Evolutionary conservation across 1,284 basidiomycete species (phyloP).

Genomic region (Apiotrichum porosum): DNA sequence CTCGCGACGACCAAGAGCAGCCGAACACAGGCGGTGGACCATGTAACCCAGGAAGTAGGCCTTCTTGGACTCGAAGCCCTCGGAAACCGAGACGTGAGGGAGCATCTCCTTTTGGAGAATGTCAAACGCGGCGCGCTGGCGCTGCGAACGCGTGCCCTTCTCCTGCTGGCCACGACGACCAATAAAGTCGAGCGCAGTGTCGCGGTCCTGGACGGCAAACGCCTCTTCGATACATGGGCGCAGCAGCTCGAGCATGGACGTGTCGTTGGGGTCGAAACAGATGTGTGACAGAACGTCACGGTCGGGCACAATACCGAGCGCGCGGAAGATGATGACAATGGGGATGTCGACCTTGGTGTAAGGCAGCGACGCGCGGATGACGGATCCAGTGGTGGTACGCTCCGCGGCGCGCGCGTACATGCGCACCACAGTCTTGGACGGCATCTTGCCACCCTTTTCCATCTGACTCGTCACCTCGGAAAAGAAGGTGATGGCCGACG

Average conservation of each 20-base stretch:
- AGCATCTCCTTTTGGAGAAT: conserved; percentile 99
- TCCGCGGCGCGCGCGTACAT: conserved; percentile 74
- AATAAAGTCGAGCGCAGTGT: conserved; percentile 89
- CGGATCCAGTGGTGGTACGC: conserved; percentile 61
- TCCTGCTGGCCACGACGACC: conserved; percentile 96
- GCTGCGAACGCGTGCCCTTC: conserved; percentile 82
- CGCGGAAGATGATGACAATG: conserved; percentile 98
- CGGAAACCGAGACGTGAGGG: conserved; percentile 92
- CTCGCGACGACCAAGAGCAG: conserved; percentile 89
- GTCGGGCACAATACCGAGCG: conserved; percentile 95
- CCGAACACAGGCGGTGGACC: conserved; percentile 91
- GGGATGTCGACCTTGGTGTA: conserved; percentile 99
- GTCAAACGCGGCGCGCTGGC: conserved; percentile 94
- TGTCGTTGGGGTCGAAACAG: conserved; percentile 95
- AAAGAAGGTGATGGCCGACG: conserved; percentile 90
- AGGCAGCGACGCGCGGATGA: conserved; percentile 95
- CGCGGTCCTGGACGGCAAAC: conserved; percentile 95
- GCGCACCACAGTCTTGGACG: conserved; percentile 97
- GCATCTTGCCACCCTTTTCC: conserved; percentile 97
- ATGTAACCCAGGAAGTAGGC: conserved; percentile 99
- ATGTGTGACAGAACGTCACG: conserved; percentile 97
- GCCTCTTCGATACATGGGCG: conserved; percentile 99
- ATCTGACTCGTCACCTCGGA: conserved; percentile 97
- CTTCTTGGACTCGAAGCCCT: conserved; percentile 96
- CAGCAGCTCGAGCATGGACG: conserved; percentile 94